Evolutionary conservation across 2,329 filamentous ascomycete genomes (phyloP).

Genomic region (Niveomyces coronatus): DNA sequence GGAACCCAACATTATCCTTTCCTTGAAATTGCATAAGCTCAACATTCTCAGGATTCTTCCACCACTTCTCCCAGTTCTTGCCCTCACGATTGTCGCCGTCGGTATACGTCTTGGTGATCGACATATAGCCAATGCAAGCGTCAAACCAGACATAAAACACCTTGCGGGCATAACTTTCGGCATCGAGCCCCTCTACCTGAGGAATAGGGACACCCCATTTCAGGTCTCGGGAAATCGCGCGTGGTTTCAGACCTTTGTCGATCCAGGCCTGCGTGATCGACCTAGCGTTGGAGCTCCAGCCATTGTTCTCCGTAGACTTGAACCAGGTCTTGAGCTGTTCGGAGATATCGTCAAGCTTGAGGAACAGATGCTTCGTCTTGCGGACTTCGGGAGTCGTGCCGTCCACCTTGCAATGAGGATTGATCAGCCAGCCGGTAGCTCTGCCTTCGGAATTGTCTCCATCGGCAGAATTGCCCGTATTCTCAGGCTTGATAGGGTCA

Average conservation of each 20-base stretch:
- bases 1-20: slow-evolving; percentile 56
- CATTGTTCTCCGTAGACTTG: slow-evolving; percentile 59
- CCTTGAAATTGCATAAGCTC: slow-evolving; percentile 92
- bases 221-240: slow-evolving; percentile 85
- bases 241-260: slow-evolving; percentile 70
- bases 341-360: slow-evolving; percentile 78
- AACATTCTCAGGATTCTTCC: slow-evolving; percentile 81
- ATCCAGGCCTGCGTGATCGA: slow-evolving; percentile 75
- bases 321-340: slow-evolving; percentile 70
- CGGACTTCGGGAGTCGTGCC: slow-evolving; percentile 68
- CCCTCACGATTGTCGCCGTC: slow-evolving; percentile 33
- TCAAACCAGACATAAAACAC: slow-evolving; percentile 94
- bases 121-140: slow-evolving; percentile 89
- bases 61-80: slow-evolving; percentile 86
- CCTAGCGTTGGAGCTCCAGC: slow-evolving; percentile 68
- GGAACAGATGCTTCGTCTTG: slow-evolving; percentile 82
- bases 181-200: slow-evolving; percentile 36
- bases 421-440: slow-evolving; percentile 50
- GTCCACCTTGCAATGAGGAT: slow-evolving; percentile 86
- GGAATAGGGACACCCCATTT: slow-evolving; percentile 69
- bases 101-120: slow-evolving; percentile 85
- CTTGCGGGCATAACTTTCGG: slow-evolving; percentile 46
- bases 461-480: slow-evolving; percentile 23
- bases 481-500: slow-evolving; percentile 53
- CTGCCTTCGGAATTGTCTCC: slow-evolving; percentile 22